phyloP scores from a whole-genome alignment of 441 rosid genomes.

The Croton setiger region DNA sequence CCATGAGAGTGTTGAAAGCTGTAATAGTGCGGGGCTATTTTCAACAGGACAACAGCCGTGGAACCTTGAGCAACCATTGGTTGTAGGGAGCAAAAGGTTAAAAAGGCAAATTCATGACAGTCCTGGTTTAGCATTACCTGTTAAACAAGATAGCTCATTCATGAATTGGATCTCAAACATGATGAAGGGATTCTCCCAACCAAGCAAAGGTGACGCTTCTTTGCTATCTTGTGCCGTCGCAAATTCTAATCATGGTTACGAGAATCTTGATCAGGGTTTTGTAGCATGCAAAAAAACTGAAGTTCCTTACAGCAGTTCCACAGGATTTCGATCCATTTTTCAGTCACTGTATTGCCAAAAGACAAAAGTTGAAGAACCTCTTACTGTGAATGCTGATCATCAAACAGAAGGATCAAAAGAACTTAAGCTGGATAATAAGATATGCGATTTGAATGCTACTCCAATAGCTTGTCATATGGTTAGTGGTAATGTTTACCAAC shows the following conservation, averaged over 20 bases:
- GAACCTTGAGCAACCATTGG: slow-evolving; percentile 50
- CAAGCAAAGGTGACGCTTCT: slow-evolving; percentile 37
- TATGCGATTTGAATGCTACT: slow-evolving; percentile 36
- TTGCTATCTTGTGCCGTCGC: slow-evolving; percentile 36
- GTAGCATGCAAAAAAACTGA: slow-evolving; percentile 25
- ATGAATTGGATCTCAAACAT: slow-evolving; percentile 92
- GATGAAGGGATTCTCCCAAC: slow-evolving; percentile 58
- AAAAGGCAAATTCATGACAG: slow-evolving; percentile 43
- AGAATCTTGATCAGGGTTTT: slow-evolving; percentile 25
- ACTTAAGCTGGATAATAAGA: slow-evolving; percentile 28
- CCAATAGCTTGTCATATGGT: slow-evolving; percentile 37
- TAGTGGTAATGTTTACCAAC: slow-evolving; percentile 34
- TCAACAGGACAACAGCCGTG: slow-evolving; percentile 46
- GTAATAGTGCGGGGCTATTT: slow-evolving; percentile 51
- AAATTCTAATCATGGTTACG: slow-evolving; percentile 26
- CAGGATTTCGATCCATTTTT: slow-evolving; percentile 76
- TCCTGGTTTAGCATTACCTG: slow-evolving; percentile 45
- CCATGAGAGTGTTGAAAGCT: slow-evolving; percentile 87
- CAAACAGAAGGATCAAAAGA: slow-evolving; percentile 19
- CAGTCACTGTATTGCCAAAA: slow-evolving; percentile 59
- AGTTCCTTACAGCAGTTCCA: slow-evolving; percentile 28
- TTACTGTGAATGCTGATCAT: slow-evolving; percentile 20
- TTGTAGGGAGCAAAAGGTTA: slow-evolving; percentile 53
- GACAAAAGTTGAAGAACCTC: slow-evolving; percentile 30
- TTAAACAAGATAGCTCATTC: slow-evolving; percentile 76